Base-by-base conservation (phyloP, 495 filamentous ascomycete species). In the Cercophora samala region DNA sequence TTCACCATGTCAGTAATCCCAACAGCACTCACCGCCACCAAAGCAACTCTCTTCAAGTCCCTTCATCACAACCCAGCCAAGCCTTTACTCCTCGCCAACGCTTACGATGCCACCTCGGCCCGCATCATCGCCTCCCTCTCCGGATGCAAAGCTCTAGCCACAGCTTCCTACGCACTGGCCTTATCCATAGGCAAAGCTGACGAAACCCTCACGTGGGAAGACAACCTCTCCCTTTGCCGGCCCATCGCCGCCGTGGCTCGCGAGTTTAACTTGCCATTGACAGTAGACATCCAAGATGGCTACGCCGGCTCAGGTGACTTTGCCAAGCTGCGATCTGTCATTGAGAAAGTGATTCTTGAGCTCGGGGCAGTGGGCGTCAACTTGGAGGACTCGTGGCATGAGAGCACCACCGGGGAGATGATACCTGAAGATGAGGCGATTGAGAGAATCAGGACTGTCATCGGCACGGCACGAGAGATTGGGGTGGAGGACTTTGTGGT, bases 281-380 rank as follows among this genome's bases (percentile, higher is more conserved):
- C 83, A 0, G 80, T 84, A 58, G 84, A 86, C 65, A 61, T 85
- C 11, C 84, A 86, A 69, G 80, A 84, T 67, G 85, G 83, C 0
- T 85, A 86, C 67, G 83, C 53, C 56, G 65, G 24, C 70, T 81
- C 37, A 46, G 37, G 37, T 1, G 37, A 46, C 15, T 0, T 11
- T 0, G 15, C 37, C 5, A 13, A 46, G 11, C 37, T 46, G 0
- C 6, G 15, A 46, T 46, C 37, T 11, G 37, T 11, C 9, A 46
- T 46, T 17, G 37, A 46, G 1, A 46, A 17, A 13, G 37, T 46
- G 37, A 46, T 46, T 3, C 37, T 46, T 9, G 37, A 78, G 4
- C 64, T 81, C 0, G 84, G 83, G 3, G 84, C 77, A 0, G 83
- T 83, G 18, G 83, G 84, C 1, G 75, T 77, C 60, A 86, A 87